Evolutionary conservation across 176 grass and related monocot genomes (phyloP).

Genomic region (Phyllostachys edulis): DNA sequence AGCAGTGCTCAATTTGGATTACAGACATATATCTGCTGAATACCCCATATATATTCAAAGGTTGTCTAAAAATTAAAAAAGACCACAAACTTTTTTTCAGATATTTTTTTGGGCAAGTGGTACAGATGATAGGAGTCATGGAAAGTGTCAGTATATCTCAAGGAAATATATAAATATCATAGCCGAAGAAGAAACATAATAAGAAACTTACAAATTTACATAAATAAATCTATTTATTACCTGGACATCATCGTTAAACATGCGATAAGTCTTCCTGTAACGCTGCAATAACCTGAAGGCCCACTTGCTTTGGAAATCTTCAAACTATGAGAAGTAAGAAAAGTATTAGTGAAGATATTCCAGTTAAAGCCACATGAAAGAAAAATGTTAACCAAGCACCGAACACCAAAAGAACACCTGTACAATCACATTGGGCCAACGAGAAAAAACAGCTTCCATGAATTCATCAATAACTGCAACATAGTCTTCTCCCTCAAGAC

Average conservation of each 20-base stretch:
- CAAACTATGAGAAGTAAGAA: slow-evolving; percentile 59
- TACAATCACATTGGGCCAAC: slow-evolving; percentile 97
- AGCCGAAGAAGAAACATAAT: slow-evolving; percentile 6
- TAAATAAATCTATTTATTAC: slow-evolving; percentile 42
- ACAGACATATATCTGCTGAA: neutral
- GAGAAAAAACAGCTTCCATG: slow-evolving; percentile 94
- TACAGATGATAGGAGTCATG: neutral
- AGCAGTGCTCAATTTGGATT: neutral
- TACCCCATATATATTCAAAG: neutral
- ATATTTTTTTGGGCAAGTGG: neutral
- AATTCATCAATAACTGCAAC: slow-evolving; percentile 96
- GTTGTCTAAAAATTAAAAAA: no score
- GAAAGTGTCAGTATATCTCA: neutral
- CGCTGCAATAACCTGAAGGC: slow-evolving; percentile 90
- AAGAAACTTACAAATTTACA: slow-evolving; percentile 11
- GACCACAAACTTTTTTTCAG: neutral
- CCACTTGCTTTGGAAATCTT: slow-evolving; percentile 99
- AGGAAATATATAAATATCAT: neutral
- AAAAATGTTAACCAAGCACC: neutral
- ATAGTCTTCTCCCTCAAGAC: slow-evolving; percentile 96
- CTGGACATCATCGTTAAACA: slow-evolving; percentile 99
- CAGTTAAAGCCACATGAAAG: neutral
- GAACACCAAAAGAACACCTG: slow-evolving; percentile 57
- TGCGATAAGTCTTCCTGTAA: slow-evolving; percentile 88
- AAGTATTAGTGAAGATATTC: slow-evolving; percentile 13